A percentile compares a stretch with the other conserved stretches of the same genome.
phyloP scores from a whole-genome alignment of 2,329 filamentous ascomycete genomes.

The Trichoderma aggressivum region DNA sequence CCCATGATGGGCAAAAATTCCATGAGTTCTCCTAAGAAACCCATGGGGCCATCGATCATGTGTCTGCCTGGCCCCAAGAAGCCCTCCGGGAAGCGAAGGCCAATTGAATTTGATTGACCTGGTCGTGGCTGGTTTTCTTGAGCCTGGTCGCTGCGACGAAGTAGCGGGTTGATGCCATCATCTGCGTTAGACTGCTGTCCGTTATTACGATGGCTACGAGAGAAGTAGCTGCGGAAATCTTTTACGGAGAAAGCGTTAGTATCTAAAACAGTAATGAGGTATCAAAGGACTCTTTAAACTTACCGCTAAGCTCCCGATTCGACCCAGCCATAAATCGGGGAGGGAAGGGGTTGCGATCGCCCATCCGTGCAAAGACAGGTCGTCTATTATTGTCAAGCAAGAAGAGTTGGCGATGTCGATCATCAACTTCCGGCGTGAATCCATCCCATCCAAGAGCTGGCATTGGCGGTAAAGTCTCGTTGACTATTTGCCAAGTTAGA shows the following conservation, averaged over 20 bases:
- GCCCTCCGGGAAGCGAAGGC: slow-evolving; percentile 46
- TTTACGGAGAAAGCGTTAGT: slow-evolving; percentile 21
- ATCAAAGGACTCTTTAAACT: slow-evolving; percentile 24
- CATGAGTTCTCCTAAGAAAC: slow-evolving; percentile 55
- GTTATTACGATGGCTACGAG: slow-evolving; percentile 51
- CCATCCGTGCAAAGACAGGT: slow-evolving; percentile 33
- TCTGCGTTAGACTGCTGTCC: slow-evolving; percentile 59
- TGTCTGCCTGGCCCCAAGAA: slow-evolving; percentile 41
- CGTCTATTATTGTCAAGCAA: slow-evolving; percentile 51
- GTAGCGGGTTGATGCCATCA: slow-evolving; percentile 81
- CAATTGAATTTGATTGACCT: slow-evolving; percentile 51
- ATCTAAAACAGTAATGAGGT: not conserved
- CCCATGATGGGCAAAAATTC: slow-evolving; percentile 50
- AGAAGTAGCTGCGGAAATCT: slow-evolving; percentile 51
- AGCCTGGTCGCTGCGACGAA: slow-evolving; percentile 58
- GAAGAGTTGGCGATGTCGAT: slow-evolving; percentile 45
- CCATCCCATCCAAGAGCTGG: slow-evolving; percentile 57
- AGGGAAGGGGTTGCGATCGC: slow-evolving; percentile 59
- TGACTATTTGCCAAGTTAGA: slow-evolving; percentile 2
- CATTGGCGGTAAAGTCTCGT: slow-evolving; percentile 36
- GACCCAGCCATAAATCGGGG: slow-evolving; percentile 50
- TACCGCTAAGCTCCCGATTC: slow-evolving; percentile 53
- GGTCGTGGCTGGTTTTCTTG: slow-evolving; percentile 49
- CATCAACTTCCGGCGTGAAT: slow-evolving; percentile 49
- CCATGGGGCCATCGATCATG: slow-evolving; percentile 49